phyloP scores from a whole-genome alignment of 192 early-diverging fungal species.

The Chytriomyces hyalinus region DNA sequence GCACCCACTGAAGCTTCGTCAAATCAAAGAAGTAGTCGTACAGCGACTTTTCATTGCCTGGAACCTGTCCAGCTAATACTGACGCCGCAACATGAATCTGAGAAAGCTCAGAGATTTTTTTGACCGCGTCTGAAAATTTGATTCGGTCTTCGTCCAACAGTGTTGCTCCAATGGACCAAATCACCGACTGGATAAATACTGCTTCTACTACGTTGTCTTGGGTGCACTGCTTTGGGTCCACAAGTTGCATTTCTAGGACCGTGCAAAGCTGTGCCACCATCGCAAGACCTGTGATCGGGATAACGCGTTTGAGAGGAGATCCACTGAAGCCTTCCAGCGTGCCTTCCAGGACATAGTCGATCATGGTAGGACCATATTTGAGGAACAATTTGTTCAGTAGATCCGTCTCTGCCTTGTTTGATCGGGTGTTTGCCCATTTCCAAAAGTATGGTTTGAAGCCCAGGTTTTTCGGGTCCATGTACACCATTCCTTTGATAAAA shows the following conservation, averaged over 20 bases:
- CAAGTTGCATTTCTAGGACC: slow-evolving; percentile 56
- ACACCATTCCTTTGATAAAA: slow-evolving; percentile 51
- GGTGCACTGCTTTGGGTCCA: slow-evolving; percentile 50
- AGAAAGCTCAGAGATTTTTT: slow-evolving; percentile 63
- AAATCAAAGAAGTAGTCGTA: slow-evolving; percentile 67
- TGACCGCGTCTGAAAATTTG: slow-evolving; percentile 65
- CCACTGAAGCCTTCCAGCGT: slow-evolving; percentile 60
- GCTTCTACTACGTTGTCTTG: slow-evolving; percentile 57
- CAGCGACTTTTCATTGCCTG: slow-evolving; percentile 60
- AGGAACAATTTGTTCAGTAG: slow-evolving; percentile 50
- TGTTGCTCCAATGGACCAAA: slow-evolving; percentile 64
- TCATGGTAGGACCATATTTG: slow-evolving; percentile 55
- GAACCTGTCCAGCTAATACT: slow-evolving; percentile 58
- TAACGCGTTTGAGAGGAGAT: slow-evolving; percentile 58
- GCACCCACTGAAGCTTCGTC: slow-evolving; percentile 56
- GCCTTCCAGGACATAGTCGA: slow-evolving; percentile 63
- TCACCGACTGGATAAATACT: slow-evolving; percentile 60
- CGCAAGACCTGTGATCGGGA: slow-evolving; percentile 56
- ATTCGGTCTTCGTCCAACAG: slow-evolving; percentile 61
- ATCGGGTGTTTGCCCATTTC: slow-evolving; percentile 57
- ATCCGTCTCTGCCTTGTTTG: slow-evolving; percentile 59
- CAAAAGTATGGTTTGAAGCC: slow-evolving; percentile 61
- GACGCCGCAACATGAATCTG: slow-evolving; percentile 53
- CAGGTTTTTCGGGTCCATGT: slow-evolving; percentile 69
- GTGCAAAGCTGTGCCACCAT: slow-evolving; percentile 63